Conservation (phyloP, 1,284 basidiomycete species). For the Coniferiporia weirii region DNA sequence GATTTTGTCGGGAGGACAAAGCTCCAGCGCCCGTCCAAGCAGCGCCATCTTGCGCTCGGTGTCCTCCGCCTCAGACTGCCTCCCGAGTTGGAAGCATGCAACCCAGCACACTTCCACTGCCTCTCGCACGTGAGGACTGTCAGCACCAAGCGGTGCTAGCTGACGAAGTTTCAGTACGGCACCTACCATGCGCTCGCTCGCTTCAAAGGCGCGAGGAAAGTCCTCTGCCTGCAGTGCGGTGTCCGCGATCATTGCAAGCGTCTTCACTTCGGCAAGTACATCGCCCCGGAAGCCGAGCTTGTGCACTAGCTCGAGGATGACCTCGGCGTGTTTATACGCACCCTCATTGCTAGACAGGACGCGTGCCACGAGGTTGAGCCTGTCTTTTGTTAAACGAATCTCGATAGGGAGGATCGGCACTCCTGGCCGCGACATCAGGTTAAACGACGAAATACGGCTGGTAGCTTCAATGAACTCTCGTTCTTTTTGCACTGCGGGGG, state of each 20-base stretch:
- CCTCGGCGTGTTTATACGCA: constrained; percentile 84
- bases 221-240: constrained; percentile 79
- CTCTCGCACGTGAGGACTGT: constrained; percentile 47
- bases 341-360: constrained; percentile 79
- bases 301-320: constrained; percentile 81
- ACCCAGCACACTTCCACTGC: constrained; percentile 83
- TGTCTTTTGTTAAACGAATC: constrained; percentile 83
- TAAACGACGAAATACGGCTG: constrained; percentile 78
- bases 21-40: constrained; percentile 77
- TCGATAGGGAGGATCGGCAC: constrained; percentile 83
- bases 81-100: constrained; percentile 80
- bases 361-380: constrained; percentile 74
- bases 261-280: constrained; percentile 68
- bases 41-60: constrained; percentile 61
- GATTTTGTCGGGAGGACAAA: constrained; percentile 81
- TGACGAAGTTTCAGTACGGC: constrained; percentile 47
- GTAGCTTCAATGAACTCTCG: constrained; percentile 95
- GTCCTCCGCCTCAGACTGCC: constrained; percentile 71
- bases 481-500: constrained; percentile 61
- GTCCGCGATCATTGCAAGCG: constrained; percentile 83
- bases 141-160: constrained; percentile 30
- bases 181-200: constrained; percentile 67
- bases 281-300: constrained; percentile 81
- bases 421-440: constrained; percentile 68
- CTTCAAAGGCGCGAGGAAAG: constrained; percentile 66